Evolutionary conservation across 768 basidiomycete genomes (phyloP), one percentile per base, ranked within the genome.

Genomic region (Cyclocybe cylindracea): DNA sequence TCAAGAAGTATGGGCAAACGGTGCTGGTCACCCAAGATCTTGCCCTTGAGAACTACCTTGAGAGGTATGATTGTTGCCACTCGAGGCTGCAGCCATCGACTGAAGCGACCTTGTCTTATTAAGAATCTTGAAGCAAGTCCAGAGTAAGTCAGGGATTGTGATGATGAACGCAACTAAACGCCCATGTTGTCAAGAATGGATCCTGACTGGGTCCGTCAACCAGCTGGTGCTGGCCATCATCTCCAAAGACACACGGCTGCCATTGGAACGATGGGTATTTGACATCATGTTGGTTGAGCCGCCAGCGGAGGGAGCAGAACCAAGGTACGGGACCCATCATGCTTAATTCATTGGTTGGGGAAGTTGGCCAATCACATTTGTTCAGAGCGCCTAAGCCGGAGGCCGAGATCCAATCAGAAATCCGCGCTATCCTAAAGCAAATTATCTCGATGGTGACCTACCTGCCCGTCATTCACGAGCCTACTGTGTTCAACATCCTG

Each of bases 201-300:
- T 99, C 37, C 75, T 98, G 49, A 88, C 87, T 5, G 91, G 93
- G 9, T 86, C 91, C 9, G 92, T 99, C 38, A 95, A 92, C 5
- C 91, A 98, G 57, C 81, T 98, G 1, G 95, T 98, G 7, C 84
- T 98, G 16, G 95, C 91, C 24, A 96, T 99, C 70, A 92, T 98
- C 55, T 92, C 93, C 9, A 94, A 96, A 65, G 96, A 98, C 63
- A 89, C 92, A 7, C 80, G 92, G 34, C 84, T 87, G 46, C 89
- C 95, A 7, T 82, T 98, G 41, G 97, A 99, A 70, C 82, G 97
- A 56, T 99, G 97, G 97, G 94, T 98, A 43, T 98, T 99, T 67
- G 95, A 98, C 69, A 80, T 99, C 68, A 87, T 92, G 63, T 78
- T 94, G 47, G 83, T 92, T 39, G 85, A 89, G 48, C 83, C 80